Base-by-base conservation (phyloP, 2,329 filamentous ascomycete genomes). In the Camptophora hylomeconis region DNA sequence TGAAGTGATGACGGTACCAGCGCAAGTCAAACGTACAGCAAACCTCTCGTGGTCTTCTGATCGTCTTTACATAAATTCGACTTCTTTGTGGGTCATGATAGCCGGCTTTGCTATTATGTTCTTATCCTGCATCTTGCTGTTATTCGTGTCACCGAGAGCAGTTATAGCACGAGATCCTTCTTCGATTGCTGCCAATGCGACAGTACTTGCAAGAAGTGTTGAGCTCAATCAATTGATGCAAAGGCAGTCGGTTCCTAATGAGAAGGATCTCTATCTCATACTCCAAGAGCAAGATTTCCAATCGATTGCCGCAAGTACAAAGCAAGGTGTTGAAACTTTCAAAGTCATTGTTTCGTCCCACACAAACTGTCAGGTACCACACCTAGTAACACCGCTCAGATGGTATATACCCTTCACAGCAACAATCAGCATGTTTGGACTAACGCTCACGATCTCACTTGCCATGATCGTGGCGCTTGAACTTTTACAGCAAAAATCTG, bases 161-260 rank as follows among this genome's bases (percentile, higher is more conserved):
- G 41, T 44, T 14, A 40, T 40, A 14, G 39, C 41, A 7, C 31
- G 41, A 14, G 36, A 44, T 29, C 41, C 41, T n/a, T 37, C 37
- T 20, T 41, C 39, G 11, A 42, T 44, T 16, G 41, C 38, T 5
- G 29, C 34, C 5, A 29, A 37, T 8, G 41, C 41, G 4, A 39
- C 38, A 14, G 35, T 31, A 11, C 32, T 44, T 15, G 33, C 39
- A 4, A 32, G 39, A 30, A 42, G 39, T 26, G 32, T 37, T 10
- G 41, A 44, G 23, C 29, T 44, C 20, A 39, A 44, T 30, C 27
- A 40, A 25, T 27, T 44, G 4, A 27, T 44, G 15, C 25, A 33
- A 23, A 34, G 35, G 16, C 31, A n/a, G n/a, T n/a, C n/a, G n/a
- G n/a, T n/a, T n/a, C n/a, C n/a, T n/a, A n/a, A n/a, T n/a, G n/a